phyloP scores from a whole-genome alignment of 148 eudicot genomes.

The Silene latifolia region DNA sequence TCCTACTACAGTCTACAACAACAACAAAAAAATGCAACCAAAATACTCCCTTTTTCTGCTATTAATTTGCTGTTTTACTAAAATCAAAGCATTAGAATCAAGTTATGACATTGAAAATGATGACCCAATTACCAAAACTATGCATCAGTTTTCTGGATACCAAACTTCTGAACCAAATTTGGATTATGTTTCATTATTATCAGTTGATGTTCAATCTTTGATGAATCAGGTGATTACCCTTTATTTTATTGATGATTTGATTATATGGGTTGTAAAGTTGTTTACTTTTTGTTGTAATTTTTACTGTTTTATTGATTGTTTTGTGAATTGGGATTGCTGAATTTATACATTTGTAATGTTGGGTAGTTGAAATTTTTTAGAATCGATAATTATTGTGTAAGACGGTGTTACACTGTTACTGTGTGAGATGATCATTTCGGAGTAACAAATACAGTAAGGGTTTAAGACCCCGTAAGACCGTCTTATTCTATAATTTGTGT shows the following conservation, averaged over 20 bases:
- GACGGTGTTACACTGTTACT: too few relatives aligned
- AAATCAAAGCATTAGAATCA: constrained; percentile 9
- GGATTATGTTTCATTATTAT: constrained; percentile 31
- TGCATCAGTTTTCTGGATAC: constrained; percentile 77
- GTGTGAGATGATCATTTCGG: too few relatives aligned
- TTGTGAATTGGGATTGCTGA: too few relatives aligned
- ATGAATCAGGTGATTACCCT: constrained; percentile 45
- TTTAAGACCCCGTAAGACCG: too few relatives aligned
- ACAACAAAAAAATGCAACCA: constrained; percentile 21
- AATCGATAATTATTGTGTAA: too few relatives aligned
- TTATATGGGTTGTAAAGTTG: background rate
- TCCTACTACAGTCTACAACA: background rate
- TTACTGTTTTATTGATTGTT: background rate
- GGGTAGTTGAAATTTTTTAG: too few relatives aligned
- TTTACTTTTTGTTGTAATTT: background rate
- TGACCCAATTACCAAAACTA: constrained; percentile 54
- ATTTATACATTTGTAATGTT: too few relatives aligned
- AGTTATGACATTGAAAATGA: constrained; percentile 19
- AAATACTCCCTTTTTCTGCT: background rate
- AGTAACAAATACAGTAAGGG: too few relatives aligned
- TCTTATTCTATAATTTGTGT: too few relatives aligned
- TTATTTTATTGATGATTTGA: background rate
- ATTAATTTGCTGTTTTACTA: background rate
- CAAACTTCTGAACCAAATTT: constrained; percentile 43
- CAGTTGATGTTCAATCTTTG: constrained; percentile 43